A percentile compares a stretch with the other conserved stretches of the same genome.
These are phyloP conservation scores for Yarrowia phangngaensis DNA, from an alignment of 805 yeast genomes.

Conservation along the genomic window DNA sequence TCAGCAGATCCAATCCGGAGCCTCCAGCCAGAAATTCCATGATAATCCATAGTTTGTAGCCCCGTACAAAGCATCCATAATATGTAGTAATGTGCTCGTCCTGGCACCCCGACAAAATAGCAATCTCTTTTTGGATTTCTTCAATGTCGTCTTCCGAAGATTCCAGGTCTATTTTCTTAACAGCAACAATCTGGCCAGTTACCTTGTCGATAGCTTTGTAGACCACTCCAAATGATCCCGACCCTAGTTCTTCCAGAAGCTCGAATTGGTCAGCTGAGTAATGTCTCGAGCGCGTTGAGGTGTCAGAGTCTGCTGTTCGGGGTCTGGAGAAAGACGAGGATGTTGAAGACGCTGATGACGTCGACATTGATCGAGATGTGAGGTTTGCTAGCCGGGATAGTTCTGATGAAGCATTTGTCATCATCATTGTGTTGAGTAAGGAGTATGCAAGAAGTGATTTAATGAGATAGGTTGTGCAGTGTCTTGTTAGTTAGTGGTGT, in stretches of 20 bases:
- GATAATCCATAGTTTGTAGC: conserved; percentile 74
- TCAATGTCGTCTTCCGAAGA: conserved; percentile 71
- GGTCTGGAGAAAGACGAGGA: background rate
- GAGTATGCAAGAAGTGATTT: no score
- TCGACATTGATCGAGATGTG: conserved; percentile 3
- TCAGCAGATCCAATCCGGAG: conserved; percentile 68
- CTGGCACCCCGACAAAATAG: conserved; percentile 60
- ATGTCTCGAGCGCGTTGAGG: conserved; percentile 28
- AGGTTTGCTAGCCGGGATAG: conserved; percentile 13
- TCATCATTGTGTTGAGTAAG: background rate
- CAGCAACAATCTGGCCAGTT: conserved; percentile 57
- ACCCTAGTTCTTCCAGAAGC: conserved; percentile 37
- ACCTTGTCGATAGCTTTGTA: conserved; percentile 37
- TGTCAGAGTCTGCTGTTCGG: conserved; percentile 10
- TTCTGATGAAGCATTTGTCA: conserved; percentile 9
- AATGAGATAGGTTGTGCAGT: no score
- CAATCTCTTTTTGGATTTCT: conserved; percentile 70
- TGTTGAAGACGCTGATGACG: conserved; percentile 37
- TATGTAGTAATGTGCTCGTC: conserved; percentile 67
- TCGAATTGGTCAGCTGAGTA: conserved; percentile 46
- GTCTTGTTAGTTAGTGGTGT: no score
- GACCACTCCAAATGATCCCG: conserved; percentile 34
- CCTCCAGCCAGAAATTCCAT: conserved; percentile 98
- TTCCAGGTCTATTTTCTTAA: conserved; percentile 83
- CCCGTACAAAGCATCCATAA: conserved; percentile 59